Evolutionary conservation across 148 eudicot species (phyloP), one percentile per base, ranked within the genome.

Genomic region (Amaranthus hypochondriacus): DNA sequence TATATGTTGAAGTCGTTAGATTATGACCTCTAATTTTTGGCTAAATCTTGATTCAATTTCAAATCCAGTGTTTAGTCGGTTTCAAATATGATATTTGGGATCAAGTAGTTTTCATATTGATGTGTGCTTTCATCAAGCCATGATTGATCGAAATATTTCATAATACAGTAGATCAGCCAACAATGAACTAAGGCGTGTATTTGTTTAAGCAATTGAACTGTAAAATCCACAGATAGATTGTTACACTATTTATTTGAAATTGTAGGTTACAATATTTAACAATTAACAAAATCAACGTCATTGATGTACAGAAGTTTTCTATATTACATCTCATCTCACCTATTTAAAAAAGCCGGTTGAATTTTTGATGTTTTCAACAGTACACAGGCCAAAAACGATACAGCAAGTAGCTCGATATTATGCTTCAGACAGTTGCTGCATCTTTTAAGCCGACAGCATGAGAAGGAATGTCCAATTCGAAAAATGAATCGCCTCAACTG

Each of bases 321-420:
- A 51, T 28, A 28, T 28, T 28, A 21, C 43, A 67, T 49, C 56
- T 9, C n/a, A 2, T 67, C 50, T 54, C 46, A 47, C 61, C 53
- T 14, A 4, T n/a, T 9, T 18, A 14, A 42, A 64, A 28, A 55
- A 7, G 12, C 6, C 1, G 3, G 62, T 15, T 10, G 43, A 71
- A 14, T 49, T 28, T 0, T 49, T 48, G 13, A 66, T 14, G 56
- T 47, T 52, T 21, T 48, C 43, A 11, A 5, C 11, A 6, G n/a
- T 53, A 61, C 68, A 60, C 39, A 13, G 46, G 42, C 69, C 56
- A 64, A 77, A 77, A 75, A 56, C 69, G 73, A 44, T 48, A 69
- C 74, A 64, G 64, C 47, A 42, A 71, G 50, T 39, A 59, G 53
- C 18, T 6, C 21, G 56, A 66, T 6, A 44, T 28, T 28, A 2